Evolutionary conservation across 495 filamentous ascomycete genomes (phyloP), one percentile per base, ranked within the genome.

Genomic region (Xeromyces bisporus): DNA sequence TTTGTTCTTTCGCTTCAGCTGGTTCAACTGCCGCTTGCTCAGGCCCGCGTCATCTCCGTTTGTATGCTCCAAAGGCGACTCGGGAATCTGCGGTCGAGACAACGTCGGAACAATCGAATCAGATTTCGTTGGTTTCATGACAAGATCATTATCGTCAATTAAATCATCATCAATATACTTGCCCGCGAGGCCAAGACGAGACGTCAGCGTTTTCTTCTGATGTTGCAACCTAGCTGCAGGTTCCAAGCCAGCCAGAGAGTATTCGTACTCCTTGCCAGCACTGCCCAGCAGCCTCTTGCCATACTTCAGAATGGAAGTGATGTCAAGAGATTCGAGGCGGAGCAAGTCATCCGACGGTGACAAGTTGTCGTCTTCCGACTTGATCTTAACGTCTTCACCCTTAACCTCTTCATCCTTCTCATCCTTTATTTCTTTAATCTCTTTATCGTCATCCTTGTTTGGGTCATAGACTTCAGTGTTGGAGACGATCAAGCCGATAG

Each of bases 21-120:
- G 80, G 44, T 96, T 97, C 16, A 93, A 64, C 47, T 96, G 89
- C 9, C 89, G 74, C 35, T 84, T 80, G 57, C 86, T 94, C 10
- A 96, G 58, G 2, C 71, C 75, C 0, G 67, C 50, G 31, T 89
- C 81, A 31, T 84, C 82, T 6, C 54, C 33, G 43, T 56, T 41
- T 60, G 63, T 26, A 23, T 48, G 40, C 29, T 72, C 67, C 18
- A 38, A 47, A 3, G 72, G 67, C 2, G 73, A 73, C 15, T 60
- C 42, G 12, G 58, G 47, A 30, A 53, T 56, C 16, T 53, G 50
- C 10, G 56, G 43, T 8, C 52, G 51, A 6, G 56, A 52, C 12
- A 60, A 24, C 0, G 46, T 29, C 3, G 41, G 23, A 8, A 60
- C 35, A 4, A 50, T 40, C 4, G 56, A 56, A 31, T 67, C 56